Evolutionary conservation across 2,329 filamentous ascomycete species (phyloP).

Genomic region (Emmonsiellopsis sp.): DNA sequence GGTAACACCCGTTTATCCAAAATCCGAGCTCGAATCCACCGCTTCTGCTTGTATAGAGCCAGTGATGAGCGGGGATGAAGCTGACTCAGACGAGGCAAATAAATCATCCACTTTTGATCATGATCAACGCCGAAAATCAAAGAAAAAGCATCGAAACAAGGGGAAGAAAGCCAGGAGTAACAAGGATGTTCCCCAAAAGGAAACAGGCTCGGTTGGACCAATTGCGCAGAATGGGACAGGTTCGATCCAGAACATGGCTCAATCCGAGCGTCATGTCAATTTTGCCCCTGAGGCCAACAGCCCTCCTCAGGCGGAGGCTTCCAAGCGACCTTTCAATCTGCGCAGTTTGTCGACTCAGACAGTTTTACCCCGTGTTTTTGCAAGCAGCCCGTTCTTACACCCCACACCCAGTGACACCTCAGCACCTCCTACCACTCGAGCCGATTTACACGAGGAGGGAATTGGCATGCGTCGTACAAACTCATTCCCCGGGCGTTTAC

Average conservation of each 20-base stretch:
- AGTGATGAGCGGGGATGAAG: constrained; percentile 44
- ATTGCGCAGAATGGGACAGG: too few species aligned
- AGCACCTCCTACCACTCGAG: constrained; percentile 4
- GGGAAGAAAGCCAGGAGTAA: constrained; percentile 14
- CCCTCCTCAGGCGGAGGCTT: constrained; percentile 17
- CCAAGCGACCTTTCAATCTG: constrained; percentile 45
- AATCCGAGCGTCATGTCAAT: constrained; percentile 44
- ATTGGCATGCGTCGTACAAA: constrained; percentile 62
- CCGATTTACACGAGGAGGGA: constrained; percentile 33
- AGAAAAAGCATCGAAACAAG: constrained; percentile 36
- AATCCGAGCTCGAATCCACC: not conserved
- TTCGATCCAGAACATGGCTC: not conserved
- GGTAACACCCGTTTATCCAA: constrained; percentile 1
- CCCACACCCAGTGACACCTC: constrained; percentile 10
- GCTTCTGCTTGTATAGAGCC: not conserved
- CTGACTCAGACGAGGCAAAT: constrained; percentile 40
- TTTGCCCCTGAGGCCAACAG: constrained; percentile 40
- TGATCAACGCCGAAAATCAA: constrained; percentile 25
- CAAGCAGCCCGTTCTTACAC: constrained; percentile 60
- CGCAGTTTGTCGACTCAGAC: constrained; percentile 54
- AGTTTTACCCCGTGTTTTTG: constrained; percentile 54
- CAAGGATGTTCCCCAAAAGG: too few species aligned
- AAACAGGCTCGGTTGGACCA: too few species aligned
- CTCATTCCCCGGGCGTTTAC: constrained; percentile 62
- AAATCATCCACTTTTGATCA: constrained; percentile 3